Conservation (phyloP, 2,329 filamentous ascomycete genomes). For the Zalaria sp. region DNA sequence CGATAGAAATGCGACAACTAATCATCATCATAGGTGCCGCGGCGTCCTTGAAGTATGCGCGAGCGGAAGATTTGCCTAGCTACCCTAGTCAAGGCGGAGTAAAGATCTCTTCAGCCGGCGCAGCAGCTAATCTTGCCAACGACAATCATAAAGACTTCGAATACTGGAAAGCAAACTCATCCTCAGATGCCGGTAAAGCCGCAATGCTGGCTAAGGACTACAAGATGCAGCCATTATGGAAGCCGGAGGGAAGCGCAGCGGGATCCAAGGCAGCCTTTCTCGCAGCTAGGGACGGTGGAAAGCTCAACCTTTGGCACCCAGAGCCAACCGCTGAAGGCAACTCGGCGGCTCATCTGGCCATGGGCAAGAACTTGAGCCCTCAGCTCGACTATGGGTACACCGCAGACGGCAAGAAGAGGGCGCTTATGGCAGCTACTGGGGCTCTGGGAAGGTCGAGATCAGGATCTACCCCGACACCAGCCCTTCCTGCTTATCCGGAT, state of each 20-base stretch:
- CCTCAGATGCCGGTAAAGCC: constrained; percentile 45
- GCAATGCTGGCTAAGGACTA: constrained; percentile 46
- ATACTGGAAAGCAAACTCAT: constrained; percentile 50
- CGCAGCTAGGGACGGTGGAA: constrained; percentile 41
- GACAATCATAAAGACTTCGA: constrained; percentile 51
- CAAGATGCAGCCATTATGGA: constrained; percentile 46
- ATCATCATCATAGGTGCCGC: constrained; percentile 35
- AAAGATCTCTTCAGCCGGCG: constrained; percentile 48
- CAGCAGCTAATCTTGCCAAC: constrained; percentile 63
- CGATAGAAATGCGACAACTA: no score
- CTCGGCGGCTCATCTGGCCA: constrained; percentile 57
- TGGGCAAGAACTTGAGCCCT: constrained; percentile 35
- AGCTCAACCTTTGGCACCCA: constrained; percentile 37
- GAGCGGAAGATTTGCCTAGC: constrained; percentile 58
- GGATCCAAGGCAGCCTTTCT: constrained; percentile 63
- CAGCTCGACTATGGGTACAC: constrained; percentile 32
- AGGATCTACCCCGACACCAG: constrained; percentile 39
- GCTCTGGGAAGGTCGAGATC: constrained; percentile 58
- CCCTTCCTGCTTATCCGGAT: constrained; percentile 35
- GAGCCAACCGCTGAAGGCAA: constrained; percentile 40
- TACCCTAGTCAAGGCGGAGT: constrained; percentile 54
- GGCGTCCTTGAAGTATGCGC: constrained; percentile 55
- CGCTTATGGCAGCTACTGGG: constrained; percentile 61
- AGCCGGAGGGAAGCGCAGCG: constrained; percentile 48
- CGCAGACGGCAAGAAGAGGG: constrained; percentile 44